These are phyloP conservation scores for Cytospora piceicola DNA, from an alignment of 2,329 filamentous ascomycete genomes.

Conservation along the genomic window DNA sequence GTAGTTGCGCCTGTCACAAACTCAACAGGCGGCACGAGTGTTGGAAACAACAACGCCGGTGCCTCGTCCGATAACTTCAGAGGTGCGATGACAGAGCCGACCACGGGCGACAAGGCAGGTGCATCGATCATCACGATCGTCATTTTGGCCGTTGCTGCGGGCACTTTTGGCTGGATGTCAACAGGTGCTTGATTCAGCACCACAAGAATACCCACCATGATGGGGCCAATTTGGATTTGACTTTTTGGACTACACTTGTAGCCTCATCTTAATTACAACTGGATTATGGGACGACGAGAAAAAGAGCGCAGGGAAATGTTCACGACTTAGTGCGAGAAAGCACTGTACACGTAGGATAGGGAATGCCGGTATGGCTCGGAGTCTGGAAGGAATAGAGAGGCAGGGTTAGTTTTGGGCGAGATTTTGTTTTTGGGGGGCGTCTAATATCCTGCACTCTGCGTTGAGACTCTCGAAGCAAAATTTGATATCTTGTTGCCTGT, in stretches of 20 bases:
- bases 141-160: conserved; percentile 32
- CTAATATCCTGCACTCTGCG: not conserved
- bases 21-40: conserved; percentile 35
- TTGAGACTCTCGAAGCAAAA: not conserved
- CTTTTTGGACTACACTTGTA: not conserved
- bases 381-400: not conserved
- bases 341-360: not conserved
- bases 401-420: not conserved
- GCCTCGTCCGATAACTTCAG: conserved; percentile 34
- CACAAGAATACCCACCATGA: not conserved
- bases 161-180: conserved; percentile 43
- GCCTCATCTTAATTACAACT: not conserved
- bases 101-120: conserved; percentile 37
- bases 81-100: conserved; percentile 33
- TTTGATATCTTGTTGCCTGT: not conserved
- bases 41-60: conserved; percentile 36
- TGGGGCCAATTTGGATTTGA: not conserved
- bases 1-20: conserved; percentile 33
- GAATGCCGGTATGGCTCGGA: not conserved
- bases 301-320: conserved; percentile 5
- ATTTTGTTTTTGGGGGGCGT: not conserved
- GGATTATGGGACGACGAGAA: conserved; percentile 15
- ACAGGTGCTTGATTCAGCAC: conserved; percentile 26
- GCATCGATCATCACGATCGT: conserved; percentile 37
- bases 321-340: not conserved